phyloP scores from a whole-genome alignment of 306 rosid genomes.

The Castanea sativa region DNA sequence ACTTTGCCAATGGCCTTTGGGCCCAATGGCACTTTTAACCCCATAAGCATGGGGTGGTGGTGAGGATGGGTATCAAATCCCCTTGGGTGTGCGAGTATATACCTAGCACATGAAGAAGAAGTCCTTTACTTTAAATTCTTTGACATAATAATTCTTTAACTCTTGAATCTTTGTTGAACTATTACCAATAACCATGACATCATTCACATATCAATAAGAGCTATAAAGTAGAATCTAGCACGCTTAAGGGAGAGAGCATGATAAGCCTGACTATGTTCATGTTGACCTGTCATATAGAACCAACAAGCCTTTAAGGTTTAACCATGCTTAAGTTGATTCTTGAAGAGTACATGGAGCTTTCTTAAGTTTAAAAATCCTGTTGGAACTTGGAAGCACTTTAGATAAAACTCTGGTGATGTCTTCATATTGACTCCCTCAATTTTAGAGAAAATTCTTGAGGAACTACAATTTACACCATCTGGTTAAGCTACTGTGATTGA shows the following conservation, averaged over 20 bases:
- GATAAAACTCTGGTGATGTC: too few relatives aligned
- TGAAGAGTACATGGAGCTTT: not conserved
- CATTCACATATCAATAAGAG: not conserved
- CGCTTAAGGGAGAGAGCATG: not conserved
- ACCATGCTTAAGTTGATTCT: not conserved
- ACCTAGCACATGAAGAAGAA: too few relatives aligned
- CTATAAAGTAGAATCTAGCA: not conserved
- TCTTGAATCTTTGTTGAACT: not conserved
- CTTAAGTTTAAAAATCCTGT: not conserved
- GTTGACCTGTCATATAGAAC: not conserved
- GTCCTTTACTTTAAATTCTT: too few relatives aligned
- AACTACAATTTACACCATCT: too few relatives aligned
- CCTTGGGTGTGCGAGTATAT: too few relatives aligned
- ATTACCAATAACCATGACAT: not conserved
- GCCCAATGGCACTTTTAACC: too few relatives aligned
- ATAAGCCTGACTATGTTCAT: not conserved
- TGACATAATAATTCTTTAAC: too few relatives aligned
- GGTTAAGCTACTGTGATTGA: too few relatives aligned
- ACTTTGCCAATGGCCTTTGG: not conserved
- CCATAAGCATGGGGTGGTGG: too few relatives aligned
- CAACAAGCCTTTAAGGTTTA: not conserved
- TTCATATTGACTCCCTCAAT: too few relatives aligned
- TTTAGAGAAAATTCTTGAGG: too few relatives aligned
- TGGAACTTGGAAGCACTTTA: not conserved
- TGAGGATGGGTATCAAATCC: too few relatives aligned